phyloP scores from a whole-genome alignment of 2,329 filamentous ascomycete species.

The Penicillium sp. region DNA sequence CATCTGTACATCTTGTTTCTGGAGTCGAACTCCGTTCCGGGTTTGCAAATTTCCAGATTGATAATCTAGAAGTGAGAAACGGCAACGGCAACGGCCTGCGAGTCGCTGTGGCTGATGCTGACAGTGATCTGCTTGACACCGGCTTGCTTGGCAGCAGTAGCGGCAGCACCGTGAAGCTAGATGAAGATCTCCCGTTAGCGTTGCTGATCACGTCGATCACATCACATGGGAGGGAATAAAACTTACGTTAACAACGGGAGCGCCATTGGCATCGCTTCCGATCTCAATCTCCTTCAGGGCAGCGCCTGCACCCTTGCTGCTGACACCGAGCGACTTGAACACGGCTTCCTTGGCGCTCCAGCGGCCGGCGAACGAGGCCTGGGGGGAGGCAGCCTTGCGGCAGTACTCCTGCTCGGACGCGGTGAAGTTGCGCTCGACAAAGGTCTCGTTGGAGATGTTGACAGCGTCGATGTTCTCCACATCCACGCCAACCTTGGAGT shows the following conservation, averaged over 20 bases:
- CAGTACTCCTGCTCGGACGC: slow-evolving; percentile 84
- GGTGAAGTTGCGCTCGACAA: slow-evolving; percentile 95
- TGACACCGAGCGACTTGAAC: slow-evolving; percentile 93
- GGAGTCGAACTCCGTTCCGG: no score
- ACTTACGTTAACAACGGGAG: slow-evolving; percentile 83
- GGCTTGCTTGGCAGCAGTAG: slow-evolving; percentile 79
- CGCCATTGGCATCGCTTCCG: slow-evolving; percentile 76
- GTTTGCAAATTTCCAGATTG: not conserved
- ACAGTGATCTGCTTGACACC: slow-evolving; percentile 88
- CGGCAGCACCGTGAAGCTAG: slow-evolving; percentile 85
- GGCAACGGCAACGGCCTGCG: slow-evolving; percentile 92
- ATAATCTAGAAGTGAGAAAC: slow-evolving; percentile 69
- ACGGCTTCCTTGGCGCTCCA: slow-evolving; percentile 99
- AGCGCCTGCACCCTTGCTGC: slow-evolving; percentile 85
- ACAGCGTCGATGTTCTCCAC: slow-evolving; percentile 87
- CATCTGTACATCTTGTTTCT: slow-evolving; percentile 1
- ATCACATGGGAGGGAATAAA: not conserved
- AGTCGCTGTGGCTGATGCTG: slow-evolving; percentile 94
- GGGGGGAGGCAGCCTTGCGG: slow-evolving; percentile 75
- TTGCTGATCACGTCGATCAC: slow-evolving; percentile 16
- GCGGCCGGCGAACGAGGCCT: slow-evolving; percentile 89
- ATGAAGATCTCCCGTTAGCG: slow-evolving; percentile 42
- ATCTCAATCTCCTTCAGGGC: slow-evolving; percentile 96
- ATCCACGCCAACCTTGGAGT: slow-evolving; percentile 89
- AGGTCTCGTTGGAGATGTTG: slow-evolving; percentile 93